Base-by-base conservation (phyloP, 805 yeast genomes). In the Torulaspora delbrueckii region DNA sequence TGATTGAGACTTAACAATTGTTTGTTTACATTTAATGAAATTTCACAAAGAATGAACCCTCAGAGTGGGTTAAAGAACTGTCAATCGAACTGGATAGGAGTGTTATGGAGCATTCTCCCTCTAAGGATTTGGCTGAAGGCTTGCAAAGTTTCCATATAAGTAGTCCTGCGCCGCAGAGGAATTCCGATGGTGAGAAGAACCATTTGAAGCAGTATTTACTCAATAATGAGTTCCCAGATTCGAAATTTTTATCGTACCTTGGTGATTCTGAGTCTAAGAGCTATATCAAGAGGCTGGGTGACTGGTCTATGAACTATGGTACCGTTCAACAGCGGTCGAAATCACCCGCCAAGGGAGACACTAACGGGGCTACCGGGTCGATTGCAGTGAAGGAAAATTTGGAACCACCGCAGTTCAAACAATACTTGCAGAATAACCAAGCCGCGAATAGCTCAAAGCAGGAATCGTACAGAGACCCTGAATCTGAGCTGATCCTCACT, bases 361-460 rank as follows among this genome's bases (percentile, higher is more conserved):
- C 35, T n/a, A 33, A 42, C 10, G 40, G 34, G 26, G 12, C 34
- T 14, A 18, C 14, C 3, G 19, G 19, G 10, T 31, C 34, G 9
- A 10, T 31, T 9, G 34, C 34, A 13, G 8, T 10, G 6, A 31
- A 14, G 22, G 34, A 31, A 4, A 16, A 53, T 38, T 18, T 35
- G 7, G 53, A 48, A n/a, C 53, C 51, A n/a, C 58, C 63, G 4
- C 63, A 58, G 43, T 58, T 57, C 53, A 58, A 50, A 40, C 57
- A 55, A 36, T 55, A 58, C 36, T 26, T 58, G 51, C 37, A 43
- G 14, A 36, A 14, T 5, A 35, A 39, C 23, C 28, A 16, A 32
- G 32, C 34, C 9, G 24, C 13, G 13, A 27, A 8, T 12, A 18
- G 36, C 5, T 27, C 32, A 18, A 40, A 26, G 28, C 45, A 41